These are phyloP conservation scores for Pichia cabralensis DNA, from an alignment of 805 yeast species.

Conservation along the genomic window DNA sequence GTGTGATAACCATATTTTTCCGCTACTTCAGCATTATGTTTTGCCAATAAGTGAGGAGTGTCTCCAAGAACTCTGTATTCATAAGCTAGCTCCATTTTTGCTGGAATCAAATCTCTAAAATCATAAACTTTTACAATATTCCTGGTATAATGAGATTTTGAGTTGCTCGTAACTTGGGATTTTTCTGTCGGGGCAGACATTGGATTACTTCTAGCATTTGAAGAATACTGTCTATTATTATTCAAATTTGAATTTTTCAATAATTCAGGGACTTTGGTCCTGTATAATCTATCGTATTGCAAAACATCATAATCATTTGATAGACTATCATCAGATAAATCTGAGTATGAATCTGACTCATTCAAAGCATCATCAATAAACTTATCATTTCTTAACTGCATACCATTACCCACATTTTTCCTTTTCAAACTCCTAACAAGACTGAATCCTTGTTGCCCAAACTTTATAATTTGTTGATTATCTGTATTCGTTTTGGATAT, in stretches of 20 bases:
- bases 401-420: slow-evolving; percentile 17
- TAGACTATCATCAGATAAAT: slow-evolving; percentile 46
- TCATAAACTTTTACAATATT: slow-evolving; percentile 59
- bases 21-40: slow-evolving; percentile 66
- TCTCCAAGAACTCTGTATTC: slow-evolving; percentile 59
- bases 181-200: slow-evolving; percentile 31
- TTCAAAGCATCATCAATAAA: slow-evolving; percentile 13
- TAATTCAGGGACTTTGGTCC: slow-evolving; percentile 45
- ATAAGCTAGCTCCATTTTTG: slow-evolving; percentile 58
- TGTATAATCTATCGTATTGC: slow-evolving; percentile 42
- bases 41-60: slow-evolving; percentile 53
- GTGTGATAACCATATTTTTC: slow-evolving; percentile 48
- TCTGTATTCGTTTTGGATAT: slow-evolving; percentile 42
- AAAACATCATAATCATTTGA: slow-evolving; percentile 60
- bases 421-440: slow-evolving; percentile 23
- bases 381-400: slow-evolving; percentile 6
- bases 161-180: slow-evolving; percentile 19
- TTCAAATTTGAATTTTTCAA: slow-evolving; percentile 25
- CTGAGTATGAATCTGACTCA: slow-evolving; percentile 18
- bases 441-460: slow-evolving; percentile 48
- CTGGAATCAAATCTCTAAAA: slow-evolving; percentile 62
- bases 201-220: slow-evolving; percentile 21
- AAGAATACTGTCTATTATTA: slow-evolving; percentile 17
- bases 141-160: slow-evolving; percentile 22
- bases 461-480: slow-evolving; percentile 33